Evolutionary conservation across 345 rosid genomes (phyloP).

Genomic region (Hibiscus syriacus): DNA sequence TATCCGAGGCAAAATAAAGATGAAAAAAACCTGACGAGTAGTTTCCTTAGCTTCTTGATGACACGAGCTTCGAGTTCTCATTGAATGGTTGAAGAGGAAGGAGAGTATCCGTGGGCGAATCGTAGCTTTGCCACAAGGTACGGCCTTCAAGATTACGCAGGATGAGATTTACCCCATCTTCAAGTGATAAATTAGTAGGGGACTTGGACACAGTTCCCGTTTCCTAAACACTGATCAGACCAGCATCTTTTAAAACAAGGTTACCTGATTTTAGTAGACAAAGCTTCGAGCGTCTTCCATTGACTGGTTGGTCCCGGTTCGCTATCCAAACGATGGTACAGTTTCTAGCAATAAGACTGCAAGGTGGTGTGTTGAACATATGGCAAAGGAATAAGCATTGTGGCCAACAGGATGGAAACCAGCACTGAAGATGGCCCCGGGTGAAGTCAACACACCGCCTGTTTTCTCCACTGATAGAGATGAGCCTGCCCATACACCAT

Average conservation of each 20-base stretch:
- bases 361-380: neutral
- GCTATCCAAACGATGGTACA: too few species aligned
- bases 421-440: neutral
- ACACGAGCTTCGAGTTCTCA: too few species aligned
- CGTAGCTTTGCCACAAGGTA: neutral
- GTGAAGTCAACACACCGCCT: neutral
- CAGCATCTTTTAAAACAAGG: too few species aligned
- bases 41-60: slow-evolving; percentile 24
- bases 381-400: neutral
- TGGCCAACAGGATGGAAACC: neutral
- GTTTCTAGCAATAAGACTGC: too few species aligned
- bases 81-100: neutral
- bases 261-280: neutral
- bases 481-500: neutral
- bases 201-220: too few species aligned
- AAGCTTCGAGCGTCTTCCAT: neutral
- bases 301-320: neutral
- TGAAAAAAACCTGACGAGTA: slow-evolving; percentile 20
- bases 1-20: neutral
- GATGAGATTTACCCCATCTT: slow-evolving; percentile 14
- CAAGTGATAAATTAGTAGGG: neutral
- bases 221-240: too few species aligned
- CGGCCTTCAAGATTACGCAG: neutral
- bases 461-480: neutral
- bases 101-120: neutral